These are phyloP conservation scores for Hymenoscyphus repandus DNA, from an alignment of 2,329 filamentous ascomycete species.

Conservation along the genomic window DNA sequence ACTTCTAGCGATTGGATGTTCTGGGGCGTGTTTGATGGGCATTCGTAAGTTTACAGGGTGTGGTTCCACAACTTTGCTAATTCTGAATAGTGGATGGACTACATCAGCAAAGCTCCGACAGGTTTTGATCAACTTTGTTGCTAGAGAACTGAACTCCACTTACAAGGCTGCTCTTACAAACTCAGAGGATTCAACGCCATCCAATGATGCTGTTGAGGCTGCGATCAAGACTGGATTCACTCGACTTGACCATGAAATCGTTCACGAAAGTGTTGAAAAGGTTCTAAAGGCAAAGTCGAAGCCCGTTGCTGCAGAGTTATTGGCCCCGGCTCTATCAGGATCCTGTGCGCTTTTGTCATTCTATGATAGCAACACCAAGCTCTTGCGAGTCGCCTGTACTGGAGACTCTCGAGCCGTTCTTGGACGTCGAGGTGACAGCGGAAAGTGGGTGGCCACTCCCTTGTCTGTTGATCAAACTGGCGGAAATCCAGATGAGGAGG, in stretches of 20 bases:
- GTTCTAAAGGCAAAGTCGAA: constrained; percentile 86
- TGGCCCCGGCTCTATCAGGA: constrained; percentile 91
- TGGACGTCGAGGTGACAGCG: constrained; percentile 68
- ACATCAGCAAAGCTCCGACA: constrained; percentile 95
- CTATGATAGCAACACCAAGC: constrained; percentile 83
- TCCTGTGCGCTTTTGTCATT: constrained; percentile 95
- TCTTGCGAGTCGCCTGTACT: constrained; percentile 89
- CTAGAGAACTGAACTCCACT: constrained; percentile 84
- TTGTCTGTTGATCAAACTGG: constrained; percentile 94
- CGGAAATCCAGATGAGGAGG: constrained; percentile 76
- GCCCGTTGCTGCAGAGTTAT: constrained; percentile 81
- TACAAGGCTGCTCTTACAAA: constrained; percentile 69
- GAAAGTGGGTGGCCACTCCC: constrained; percentile 89
- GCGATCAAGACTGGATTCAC: constrained; percentile 93
- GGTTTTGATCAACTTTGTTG: constrained; percentile 86
- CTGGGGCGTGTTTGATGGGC: constrained; percentile 98
- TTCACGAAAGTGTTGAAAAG: constrained; percentile 86
- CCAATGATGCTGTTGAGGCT: constrained; percentile 74
- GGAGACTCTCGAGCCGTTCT: constrained; percentile 95
- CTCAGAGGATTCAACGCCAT: constrained; percentile 54
- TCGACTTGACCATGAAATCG: constrained; percentile 87
- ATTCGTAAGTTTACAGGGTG: constrained; percentile 60
- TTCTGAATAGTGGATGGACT: constrained; percentile 74
- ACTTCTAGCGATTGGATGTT: constrained; percentile 93
- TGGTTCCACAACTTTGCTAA: constrained; percentile 14